Base-by-base conservation (phyloP, 768 basidiomycete species). In the Mycena vulgaris region DNA sequence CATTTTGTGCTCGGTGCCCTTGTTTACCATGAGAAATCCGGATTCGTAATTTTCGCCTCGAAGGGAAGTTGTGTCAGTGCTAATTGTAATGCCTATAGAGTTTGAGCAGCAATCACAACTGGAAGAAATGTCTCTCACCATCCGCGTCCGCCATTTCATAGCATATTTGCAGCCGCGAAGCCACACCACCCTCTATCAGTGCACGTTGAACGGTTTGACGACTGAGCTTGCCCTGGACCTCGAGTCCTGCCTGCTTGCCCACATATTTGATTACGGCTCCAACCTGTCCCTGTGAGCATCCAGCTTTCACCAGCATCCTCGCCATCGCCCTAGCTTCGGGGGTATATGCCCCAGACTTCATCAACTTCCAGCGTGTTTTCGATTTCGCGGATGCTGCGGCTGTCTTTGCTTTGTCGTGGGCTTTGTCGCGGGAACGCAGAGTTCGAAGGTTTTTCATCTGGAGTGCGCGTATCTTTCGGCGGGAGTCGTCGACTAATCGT, bases 141-240 rank as follows among this genome's bases (percentile, higher is more conserved):
- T 58, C 56, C 2, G 56, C 56, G 1, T 58, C 4, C 16, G 56
- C 39, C 37, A 42, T 42, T 16, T 58, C 56, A 23, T 40, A n/a
- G 16, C 23, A n/a, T 7, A 58, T n/a, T 14, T 58, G 56, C 14
- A 58, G 16, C 14, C 39, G 37, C 27, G 56, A n/a, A 19, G 58
- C 58, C 8, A 59, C 58, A 5, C 58, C 58, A 28, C 57, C 57
- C 37, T 58, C 57, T 14, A 61, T 49, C 47, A 61, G 13, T 31
- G 47, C 30, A 4, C 59, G 47, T 42, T 61, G 59, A 16, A 61
- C 59, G 4, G 59, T 61, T 10, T 47, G 45, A 2, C 59, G 59
- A 21, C 58, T 60, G 16, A 60, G 21, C 21, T 47, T 47, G 3
- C 21, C 11, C 17, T 45, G n/a, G 8, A 60, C 58, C 2, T 4